Conservation (phyloP, 73 alveolate genomes). For the Stentor roeselii region DNA sequence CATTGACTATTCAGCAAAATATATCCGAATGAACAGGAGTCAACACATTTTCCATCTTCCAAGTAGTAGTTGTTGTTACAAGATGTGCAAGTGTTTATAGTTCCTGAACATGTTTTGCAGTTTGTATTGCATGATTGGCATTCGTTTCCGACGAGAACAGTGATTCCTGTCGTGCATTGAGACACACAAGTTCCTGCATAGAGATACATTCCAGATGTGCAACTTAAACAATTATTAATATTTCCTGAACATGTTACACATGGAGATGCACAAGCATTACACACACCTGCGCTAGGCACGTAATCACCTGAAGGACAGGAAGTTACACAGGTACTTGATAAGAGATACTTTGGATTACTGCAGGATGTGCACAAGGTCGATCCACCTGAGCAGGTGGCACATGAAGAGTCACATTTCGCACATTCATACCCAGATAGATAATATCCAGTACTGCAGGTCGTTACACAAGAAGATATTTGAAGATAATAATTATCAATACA, state of each 20-base stretch:
- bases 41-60: neutral
- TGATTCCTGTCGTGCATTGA: neutral
- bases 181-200: neutral
- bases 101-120: neutral
- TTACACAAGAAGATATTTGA: neutral
- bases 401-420: neutral
- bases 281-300: neutral
- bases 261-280: neutral
- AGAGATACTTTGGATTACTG: neutral
- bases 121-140: constrained; percentile 6
- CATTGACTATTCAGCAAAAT: neutral
- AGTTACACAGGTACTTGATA: neutral
- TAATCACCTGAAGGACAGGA: constrained; percentile 5
- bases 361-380: neutral
- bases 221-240: neutral
- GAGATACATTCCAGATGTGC: neutral
- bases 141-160: neutral
- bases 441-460: neutral
- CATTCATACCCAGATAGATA: neutral
- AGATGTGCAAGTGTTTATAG: neutral
- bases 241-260: constrained; percentile 20
- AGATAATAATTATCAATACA: neutral
- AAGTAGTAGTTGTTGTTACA: neutral
- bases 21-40: neutral
- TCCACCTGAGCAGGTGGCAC: constrained; percentile 18